Evolutionary conservation across 2,329 filamentous ascomycete genomes (phyloP), one percentile per base, ranked within the genome.

Genomic region (Aotearoamyces nothofagi): DNA sequence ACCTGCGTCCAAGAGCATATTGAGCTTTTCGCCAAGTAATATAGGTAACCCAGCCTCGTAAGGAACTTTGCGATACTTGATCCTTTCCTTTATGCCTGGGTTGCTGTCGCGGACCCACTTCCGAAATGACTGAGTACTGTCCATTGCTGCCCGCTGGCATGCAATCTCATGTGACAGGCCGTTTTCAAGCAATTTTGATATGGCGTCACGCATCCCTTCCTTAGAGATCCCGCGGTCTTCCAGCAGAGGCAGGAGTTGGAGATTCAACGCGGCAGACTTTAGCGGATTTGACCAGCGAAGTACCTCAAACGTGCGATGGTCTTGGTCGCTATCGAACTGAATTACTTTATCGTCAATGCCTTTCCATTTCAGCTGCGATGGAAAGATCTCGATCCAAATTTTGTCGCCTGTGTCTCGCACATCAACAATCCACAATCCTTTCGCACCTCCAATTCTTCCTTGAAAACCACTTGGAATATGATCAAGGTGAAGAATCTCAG

Each of bases 391-490:
- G 23, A 84, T 78, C 76, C 74, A 80, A 10, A 51, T 43, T 10
- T 70, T 51, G 0, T 56, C 44, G 2, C 61, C 52, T 1, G 52
- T 49, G 15, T 66, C 60, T 1, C 55, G 43, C 0, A 58, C 55
- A 38, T 77, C 71, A 4, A 76, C 50, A 26, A 77, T 61, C 79
- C 78, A 86, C 38, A 86, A 58, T 0, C 80, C 81, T 47, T 87
- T 87, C 1, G 76, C 76, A 11, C 75, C 69, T 7, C 70, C 76
- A 19, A 86, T 65, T 1, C 81, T 66, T 2, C 59, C 78, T 47
- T 87, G 80, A 25, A 76, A 72, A 0, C 63, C 73, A 17, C 67
- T 66, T 0, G 78, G 77, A 0, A 67, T 46, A n/a, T 65, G 58
- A 0, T 46, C 39, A 0, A 76, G 49, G 0, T 62, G 63, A 6